Evolutionary conservation across 805 yeast species (phyloP).

Genomic region (Zygotorulaspora chibaensis): DNA sequence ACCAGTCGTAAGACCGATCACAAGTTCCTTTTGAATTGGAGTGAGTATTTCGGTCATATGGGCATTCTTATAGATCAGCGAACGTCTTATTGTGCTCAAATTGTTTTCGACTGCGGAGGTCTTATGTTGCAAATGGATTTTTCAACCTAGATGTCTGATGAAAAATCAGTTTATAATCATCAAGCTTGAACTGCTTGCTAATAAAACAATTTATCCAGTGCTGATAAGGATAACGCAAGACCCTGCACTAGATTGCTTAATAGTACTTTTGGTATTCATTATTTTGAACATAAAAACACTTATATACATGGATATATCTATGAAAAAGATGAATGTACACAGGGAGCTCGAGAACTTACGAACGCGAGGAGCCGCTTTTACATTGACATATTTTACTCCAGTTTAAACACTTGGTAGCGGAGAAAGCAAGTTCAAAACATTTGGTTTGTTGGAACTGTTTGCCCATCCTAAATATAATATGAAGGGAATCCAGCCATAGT

Average conservation of each 20-base stretch:
- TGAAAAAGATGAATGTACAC: not conserved
- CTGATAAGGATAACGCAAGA: not conserved
- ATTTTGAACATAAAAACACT: conserved; percentile 9
- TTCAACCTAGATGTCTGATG: too few relatives aligned
- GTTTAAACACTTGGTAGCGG: conserved; percentile 37
- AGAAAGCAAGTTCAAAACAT: conserved; percentile 48
- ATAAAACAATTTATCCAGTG: not conserved
- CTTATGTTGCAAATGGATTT: too few relatives aligned
- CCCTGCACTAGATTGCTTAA: not conserved
- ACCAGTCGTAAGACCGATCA: conserved; percentile 81
- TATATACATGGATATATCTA: conserved; percentile 10
- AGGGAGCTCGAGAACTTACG: not conserved
- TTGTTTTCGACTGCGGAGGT: not conserved
- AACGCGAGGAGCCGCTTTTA: conserved; percentile 1
- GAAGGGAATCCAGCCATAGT: conserved; percentile 96
- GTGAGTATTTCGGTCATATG: conserved; percentile 9
- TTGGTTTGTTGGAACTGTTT: conserved; percentile 79
- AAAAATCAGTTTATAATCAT: too few relatives aligned
- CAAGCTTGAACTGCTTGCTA: not conserved
- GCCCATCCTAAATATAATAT: conserved; percentile 87
- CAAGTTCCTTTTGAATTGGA: conserved; percentile 46
- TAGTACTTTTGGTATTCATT: not conserved
- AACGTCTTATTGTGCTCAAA: too few relatives aligned
- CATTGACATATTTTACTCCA: conserved; percentile 1
- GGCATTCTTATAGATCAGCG: not conserved